phyloP scores from a whole-genome alignment of 1,284 basidiomycete species.

The Fomitopsis schrenkii region DNA sequence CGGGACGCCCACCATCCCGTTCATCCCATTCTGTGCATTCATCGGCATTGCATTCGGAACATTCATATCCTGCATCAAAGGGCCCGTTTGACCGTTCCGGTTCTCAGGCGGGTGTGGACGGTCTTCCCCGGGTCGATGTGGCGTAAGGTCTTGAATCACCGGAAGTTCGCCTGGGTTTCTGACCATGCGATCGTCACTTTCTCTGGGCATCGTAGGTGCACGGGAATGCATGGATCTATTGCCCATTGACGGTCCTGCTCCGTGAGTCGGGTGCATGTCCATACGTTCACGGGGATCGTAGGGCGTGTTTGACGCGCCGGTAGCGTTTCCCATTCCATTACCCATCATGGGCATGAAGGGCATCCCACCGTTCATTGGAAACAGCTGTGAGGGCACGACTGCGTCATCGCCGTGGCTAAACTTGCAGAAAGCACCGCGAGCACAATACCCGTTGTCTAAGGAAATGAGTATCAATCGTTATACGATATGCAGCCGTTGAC shows the following conservation, averaged over 20 bases:
- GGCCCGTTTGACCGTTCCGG: neutral
- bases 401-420: conserved; percentile 88
- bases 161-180: conserved; percentile 63
- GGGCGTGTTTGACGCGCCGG: conserved; percentile 36
- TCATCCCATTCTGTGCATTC: neutral
- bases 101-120: conserved; percentile 7
- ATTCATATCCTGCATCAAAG: neutral
- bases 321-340: conserved; percentile 27
- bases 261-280: conserved; percentile 55
- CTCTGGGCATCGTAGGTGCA: conserved; percentile 52
- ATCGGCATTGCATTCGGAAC: neutral
- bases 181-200: conserved; percentile 37
- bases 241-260: conserved; percentile 26
- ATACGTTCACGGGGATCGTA: conserved; percentile 79
- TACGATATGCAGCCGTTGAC: conserved; percentile 28
- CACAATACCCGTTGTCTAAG: conserved; percentile 87
- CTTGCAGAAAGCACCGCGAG: conserved; percentile 87
- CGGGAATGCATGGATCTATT: conserved; percentile 42
- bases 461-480: conserved; percentile 2
- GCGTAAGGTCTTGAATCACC: conserved; percentile 77
- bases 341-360: conserved; percentile 63
- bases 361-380: conserved; percentile 50
- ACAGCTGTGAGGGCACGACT: conserved; percentile 64
- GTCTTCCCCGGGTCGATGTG: conserved; percentile 35
- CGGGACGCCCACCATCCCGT: conserved; percentile 3